Base-by-base conservation (phyloP, 192 early-diverging fungal species). In the Blastocladiella britannica region DNA sequence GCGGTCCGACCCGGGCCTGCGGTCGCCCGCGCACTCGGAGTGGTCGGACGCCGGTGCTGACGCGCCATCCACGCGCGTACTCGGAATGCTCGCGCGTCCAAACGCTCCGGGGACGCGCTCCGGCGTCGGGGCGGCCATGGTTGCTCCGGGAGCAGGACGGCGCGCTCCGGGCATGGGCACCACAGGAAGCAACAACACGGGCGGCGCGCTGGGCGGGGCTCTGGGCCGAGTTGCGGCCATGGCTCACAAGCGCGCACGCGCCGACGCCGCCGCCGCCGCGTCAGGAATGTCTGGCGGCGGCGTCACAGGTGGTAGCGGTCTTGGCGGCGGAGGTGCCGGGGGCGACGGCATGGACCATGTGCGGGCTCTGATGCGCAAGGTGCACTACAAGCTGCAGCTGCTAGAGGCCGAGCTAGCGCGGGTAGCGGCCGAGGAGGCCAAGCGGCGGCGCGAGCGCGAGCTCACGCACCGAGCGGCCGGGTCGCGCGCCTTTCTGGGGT, bases 321-420 rank as follows among this genome's bases (percentile, higher is more conserved):
- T n/a, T n/a, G n/a, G n/a, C n/a, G n/a, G n/a, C n/a, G n/a, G n/a
- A n/a, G n/a, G n/a, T n/a, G n/a, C n/a, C n/a, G 37, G 15, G 37
- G 37, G 15, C 37, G 37, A 47, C n/a, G 37, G 37, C 15, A 47
- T 47, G 37, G 37, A 20, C 37, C 15, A 47, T 20, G 37, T 47
- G 37, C 37, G 37, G 15, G n/a, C 12, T 4, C 37, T 47, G 1
- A 47, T 47, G 37, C 12, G n/a, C 15, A 47, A 47, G 37, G 37
- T 47, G 37, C 37, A 47, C 37, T 47, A 47, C 37, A 47, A 47
- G 37, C 37, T 47, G 37, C 37, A 47, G 37, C 37, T 47, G 15
- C 37, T 47, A 1, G 37, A 47, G n/a, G 37, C 37, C 2, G 37
- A 47, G 15, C 9, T 47, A 47, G 37, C 37, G 37, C 37, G 37